Conservation (phyloP, 441 rosid species). For the Croton setiger region DNA sequence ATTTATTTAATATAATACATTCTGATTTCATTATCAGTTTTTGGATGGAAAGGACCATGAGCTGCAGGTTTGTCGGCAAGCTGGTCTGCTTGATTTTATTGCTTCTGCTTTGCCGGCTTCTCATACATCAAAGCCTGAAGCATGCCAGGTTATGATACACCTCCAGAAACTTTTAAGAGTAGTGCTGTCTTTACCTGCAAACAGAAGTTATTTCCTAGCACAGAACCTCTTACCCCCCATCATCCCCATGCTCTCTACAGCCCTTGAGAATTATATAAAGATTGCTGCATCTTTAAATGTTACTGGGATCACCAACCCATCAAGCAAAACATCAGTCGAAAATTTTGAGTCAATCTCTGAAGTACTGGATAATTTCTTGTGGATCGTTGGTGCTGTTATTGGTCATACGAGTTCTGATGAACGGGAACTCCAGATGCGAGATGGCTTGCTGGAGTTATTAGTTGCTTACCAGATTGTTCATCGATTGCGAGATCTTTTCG, state of each 20-base stretch:
- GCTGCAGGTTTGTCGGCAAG: conserved; percentile 78
- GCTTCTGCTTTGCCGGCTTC: conserved; percentile 84
- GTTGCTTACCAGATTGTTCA: conserved; percentile 74
- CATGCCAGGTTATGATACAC: conserved; percentile 71
- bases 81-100: conserved; percentile 77
- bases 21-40: conserved; percentile 43
- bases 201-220: conserved; percentile 65
- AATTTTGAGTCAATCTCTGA: conserved; percentile 60
- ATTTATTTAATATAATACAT: conserved; percentile 20
- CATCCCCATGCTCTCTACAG: conserved; percentile 66
- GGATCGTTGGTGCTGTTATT: conserved; percentile 50
- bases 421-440: conserved; percentile 58
- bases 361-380: conserved; percentile 67
- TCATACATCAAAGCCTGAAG: conserved; percentile 78
- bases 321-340: conserved; percentile 58
- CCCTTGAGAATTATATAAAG: conserved; percentile 76
- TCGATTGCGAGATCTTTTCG: conserved; percentile 67
- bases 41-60: conserved; percentile 76
- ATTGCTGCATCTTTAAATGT: conserved; percentile 66
- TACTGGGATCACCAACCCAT: conserved; percentile 36
- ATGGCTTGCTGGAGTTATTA: conserved; percentile 70
- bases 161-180: conserved; percentile 68
- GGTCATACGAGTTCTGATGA: conserved; percentile 63
- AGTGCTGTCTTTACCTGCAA: conserved; percentile 50
- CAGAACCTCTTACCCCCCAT: conserved; percentile 80